These are phyloP conservation scores for Aspergillus carlsbadensis DNA, from an alignment of 495 filamentous ascomycete genomes.

Conservation along the genomic window DNA sequence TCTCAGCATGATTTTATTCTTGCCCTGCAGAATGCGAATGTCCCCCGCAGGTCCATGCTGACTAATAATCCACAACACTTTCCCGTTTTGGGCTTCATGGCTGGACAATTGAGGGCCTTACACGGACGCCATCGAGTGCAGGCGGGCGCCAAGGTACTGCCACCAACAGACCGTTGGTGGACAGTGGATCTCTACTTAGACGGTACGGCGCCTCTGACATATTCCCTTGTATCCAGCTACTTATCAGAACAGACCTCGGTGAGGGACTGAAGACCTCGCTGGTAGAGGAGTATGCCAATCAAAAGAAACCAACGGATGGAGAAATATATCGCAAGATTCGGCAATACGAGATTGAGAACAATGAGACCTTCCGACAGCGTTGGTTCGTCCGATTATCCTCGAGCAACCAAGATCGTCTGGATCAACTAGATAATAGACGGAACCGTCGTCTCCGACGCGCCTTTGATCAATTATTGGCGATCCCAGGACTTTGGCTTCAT, in stretches of 20 bases:
- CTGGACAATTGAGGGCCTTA: slow-evolving; percentile 26
- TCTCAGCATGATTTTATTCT: slow-evolving; percentile 18
- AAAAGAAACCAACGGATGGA: slow-evolving; percentile 31
- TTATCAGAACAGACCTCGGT: slow-evolving; percentile 23
- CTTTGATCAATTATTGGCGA: slow-evolving; percentile 26
- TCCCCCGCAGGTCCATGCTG: slow-evolving; percentile 10
- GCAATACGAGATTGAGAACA: slow-evolving; percentile 30
- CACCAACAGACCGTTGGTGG: slow-evolving; percentile 33
- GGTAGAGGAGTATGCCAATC: slow-evolving; percentile 36
- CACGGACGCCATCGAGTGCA: slow-evolving; percentile 35
- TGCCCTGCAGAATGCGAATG: slow-evolving; percentile 4
- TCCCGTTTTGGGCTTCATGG: slow-evolving; percentile 13
- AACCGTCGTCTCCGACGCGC: slow-evolving; percentile 11
- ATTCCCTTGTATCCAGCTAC: neutral
- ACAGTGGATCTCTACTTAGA: slow-evolving; percentile 38
- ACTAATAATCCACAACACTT: slow-evolving; percentile 2
- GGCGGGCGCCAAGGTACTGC: slow-evolving; percentile 25
- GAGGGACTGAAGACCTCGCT: slow-evolving; percentile 20
- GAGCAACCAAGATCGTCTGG: slow-evolving; percentile 24
- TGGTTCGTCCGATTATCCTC: slow-evolving; percentile 22
- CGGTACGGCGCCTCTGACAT: too few species aligned
- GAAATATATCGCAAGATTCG: slow-evolving; percentile 43
- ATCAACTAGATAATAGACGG: slow-evolving; percentile 7
- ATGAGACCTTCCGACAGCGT: slow-evolving; percentile 23
- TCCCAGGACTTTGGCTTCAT: slow-evolving; percentile 27